These are phyloP conservation scores for Brassica rapa DNA, from an alignment of 345 rosid species.

Conservation along the genomic window DNA sequence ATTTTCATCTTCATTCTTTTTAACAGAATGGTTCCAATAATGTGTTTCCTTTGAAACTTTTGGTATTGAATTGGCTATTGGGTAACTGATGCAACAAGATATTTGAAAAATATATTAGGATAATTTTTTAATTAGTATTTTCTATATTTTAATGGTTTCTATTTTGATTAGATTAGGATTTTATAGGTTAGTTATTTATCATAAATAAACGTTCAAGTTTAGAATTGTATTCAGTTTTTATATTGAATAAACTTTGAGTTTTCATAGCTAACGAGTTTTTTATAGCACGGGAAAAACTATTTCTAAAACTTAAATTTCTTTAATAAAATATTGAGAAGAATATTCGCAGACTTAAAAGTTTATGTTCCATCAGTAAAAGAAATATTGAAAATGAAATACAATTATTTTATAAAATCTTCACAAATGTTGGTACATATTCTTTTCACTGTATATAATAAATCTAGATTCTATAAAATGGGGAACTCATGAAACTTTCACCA, in stretches of 20 bases:
- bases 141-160: no score
- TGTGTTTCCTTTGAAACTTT: background rate
- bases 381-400: background rate
- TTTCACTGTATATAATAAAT: slow-evolving; percentile 37
- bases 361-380: background rate
- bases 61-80: background rate
- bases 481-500: slow-evolving; percentile 34
- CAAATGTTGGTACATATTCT: slow-evolving; percentile 47
- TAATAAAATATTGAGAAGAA: no score
- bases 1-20: background rate
- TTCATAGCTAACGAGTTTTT: no score
- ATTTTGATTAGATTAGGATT: no score
- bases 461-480: slow-evolving; percentile 43
- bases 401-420: slow-evolving; percentile 70
- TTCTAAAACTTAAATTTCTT: no score
- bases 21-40: background rate
- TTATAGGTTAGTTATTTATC: no score
- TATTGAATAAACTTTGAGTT: no score
- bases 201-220: no score
- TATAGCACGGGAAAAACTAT: no score
- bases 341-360: no score
- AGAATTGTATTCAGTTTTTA: no score
- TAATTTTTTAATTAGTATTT: no score
- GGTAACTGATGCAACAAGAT: background rate
- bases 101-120: background rate